These are phyloP conservation scores for Cryptococcus neoformans DNA, from an alignment of 1,284 basidiomycete genomes.

Conservation along the genomic window DNA sequence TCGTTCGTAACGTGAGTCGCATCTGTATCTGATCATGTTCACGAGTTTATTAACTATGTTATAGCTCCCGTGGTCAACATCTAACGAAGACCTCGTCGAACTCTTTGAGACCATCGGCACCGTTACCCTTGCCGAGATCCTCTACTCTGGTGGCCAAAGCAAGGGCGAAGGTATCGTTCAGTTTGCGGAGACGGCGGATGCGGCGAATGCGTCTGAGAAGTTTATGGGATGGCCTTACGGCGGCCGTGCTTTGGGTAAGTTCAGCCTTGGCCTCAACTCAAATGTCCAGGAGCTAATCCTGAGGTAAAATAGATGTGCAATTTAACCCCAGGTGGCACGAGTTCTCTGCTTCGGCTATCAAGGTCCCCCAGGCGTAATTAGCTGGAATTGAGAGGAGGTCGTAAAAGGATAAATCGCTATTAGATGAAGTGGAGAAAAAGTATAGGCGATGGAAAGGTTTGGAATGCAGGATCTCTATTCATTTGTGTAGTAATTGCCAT, in stretches of 20 bases:
- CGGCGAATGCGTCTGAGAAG: conserved; percentile 91
- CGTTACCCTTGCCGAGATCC: conserved; percentile 89
- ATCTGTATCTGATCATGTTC: neutral
- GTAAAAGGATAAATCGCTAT: no score
- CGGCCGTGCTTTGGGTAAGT: conserved; percentile 74
- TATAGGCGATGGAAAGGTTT: no score
- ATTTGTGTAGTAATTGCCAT: no score
- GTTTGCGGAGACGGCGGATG: conserved; percentile 82
- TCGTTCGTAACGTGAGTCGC: conserved; percentile 87
- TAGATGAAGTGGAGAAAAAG: no score
- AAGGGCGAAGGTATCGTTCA: conserved; percentile 95
- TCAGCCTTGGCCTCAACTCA: neutral
- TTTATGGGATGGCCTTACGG: conserved; percentile 91
- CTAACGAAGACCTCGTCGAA: conserved; percentile 98
- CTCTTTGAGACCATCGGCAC: conserved; percentile 96
- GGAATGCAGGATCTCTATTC: no score
- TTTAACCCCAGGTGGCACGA: conserved; percentile 92
- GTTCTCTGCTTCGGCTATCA: conserved; percentile 76
- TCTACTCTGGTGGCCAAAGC: conserved; percentile 84
- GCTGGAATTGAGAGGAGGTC: no score
- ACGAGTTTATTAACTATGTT: neutral
- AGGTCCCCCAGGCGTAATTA: conserved; percentile 37
- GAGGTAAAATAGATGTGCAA: conserved; percentile 62
- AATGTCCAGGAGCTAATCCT: neutral
- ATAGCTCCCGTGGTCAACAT: conserved; percentile 95